Evolutionary conservation across 2,329 filamentous ascomycete species (phyloP).

Genomic region (Verticillium zaregamsianum): DNA sequence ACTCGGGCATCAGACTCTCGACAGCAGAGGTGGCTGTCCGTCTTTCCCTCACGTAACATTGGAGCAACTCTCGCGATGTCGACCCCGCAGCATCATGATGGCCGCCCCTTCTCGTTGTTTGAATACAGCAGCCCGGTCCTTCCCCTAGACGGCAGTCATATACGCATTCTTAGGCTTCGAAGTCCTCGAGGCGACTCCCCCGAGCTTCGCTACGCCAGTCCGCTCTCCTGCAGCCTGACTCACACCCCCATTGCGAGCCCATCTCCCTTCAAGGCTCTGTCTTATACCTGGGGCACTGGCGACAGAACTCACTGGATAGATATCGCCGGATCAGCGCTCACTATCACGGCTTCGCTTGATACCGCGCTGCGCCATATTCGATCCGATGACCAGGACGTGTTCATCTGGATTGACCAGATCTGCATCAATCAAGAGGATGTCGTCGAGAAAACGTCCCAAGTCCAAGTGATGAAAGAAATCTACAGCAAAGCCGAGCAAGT

Average conservation of each 20-base stretch:
- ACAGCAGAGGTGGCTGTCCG: background rate
- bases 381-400: slow-evolving; percentile 1
- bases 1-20: no score
- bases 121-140: background rate
- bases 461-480: slow-evolving; percentile 32
- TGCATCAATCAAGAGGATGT: slow-evolving; percentile 35
- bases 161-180: slow-evolving; percentile 9
- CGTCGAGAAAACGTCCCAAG: slow-evolving; percentile 28
- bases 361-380: slow-evolving; percentile 7
- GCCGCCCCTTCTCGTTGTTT: background rate
- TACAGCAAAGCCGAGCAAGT: slow-evolving; percentile 27
- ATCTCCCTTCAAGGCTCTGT: slow-evolving; percentile 17
- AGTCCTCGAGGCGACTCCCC: background rate
- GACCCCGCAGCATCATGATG: background rate
- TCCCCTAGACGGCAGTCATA: slow-evolving; percentile 8
- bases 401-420: slow-evolving; percentile 34
- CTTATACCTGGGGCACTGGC: slow-evolving; percentile 19
- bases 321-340: slow-evolving; percentile 1
- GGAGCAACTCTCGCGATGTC: background rate
- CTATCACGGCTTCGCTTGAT: slow-evolving; percentile 11
- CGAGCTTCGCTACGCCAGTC: slow-evolving; percentile 2
- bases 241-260: slow-evolving; percentile 4
- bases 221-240: slow-evolving; percentile 5
- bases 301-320: slow-evolving; percentile 4
- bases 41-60: background rate